Evolutionary conservation across 371 early-diverging fungal species (phyloP), one percentile per base, ranked within the genome.

Genomic region (Globomyces sp.): DNA sequence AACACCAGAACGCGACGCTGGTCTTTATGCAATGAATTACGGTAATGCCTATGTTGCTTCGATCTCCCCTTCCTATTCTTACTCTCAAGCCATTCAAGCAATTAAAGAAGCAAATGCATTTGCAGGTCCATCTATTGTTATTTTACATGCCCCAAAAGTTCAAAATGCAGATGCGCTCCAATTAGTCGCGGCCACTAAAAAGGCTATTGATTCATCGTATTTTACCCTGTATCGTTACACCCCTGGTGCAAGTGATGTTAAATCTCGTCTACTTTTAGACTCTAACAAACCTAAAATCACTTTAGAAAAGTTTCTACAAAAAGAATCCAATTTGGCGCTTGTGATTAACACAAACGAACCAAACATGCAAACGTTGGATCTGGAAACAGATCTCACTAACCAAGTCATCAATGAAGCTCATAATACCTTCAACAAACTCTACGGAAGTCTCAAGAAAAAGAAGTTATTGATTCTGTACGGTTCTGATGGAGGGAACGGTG

Each of bases 181-280:
- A 4, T 83, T 86, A 24, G 77, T 96, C 73, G 89, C 91, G 81
- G 89, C 92, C 77, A 88, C 92, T 64, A 95, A 96, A 85, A 73
- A 87, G 50, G 90, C 91, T 9, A 89, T 96, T 59, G 95, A 96
- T 69, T 84, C 84, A 61, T 95, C 94, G 24, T 82, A 90, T 61
- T 95, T 95, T 94, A 93, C 96, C 36, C 77, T 96, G 64, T 96
- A 94, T 83, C 90, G 96, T 64, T 96, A 92, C 91, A 87, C 92
- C 74, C 96, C 96, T 57, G 78, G 73, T 49, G 76, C 87, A 66
- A 80, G 81, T 47, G 80, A 87, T 67, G 83, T 82, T 57, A 49
- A 69, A 11, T 48, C 63, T 42, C 11, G 36, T 46, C 93, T 95
- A 81, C 72, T 79, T 57, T 79, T 94, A 45, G 95, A 94, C 74